Base-by-base conservation (phyloP, 2,329 filamentous ascomycete genomes). In the Sphaceloma murrayae region DNA sequence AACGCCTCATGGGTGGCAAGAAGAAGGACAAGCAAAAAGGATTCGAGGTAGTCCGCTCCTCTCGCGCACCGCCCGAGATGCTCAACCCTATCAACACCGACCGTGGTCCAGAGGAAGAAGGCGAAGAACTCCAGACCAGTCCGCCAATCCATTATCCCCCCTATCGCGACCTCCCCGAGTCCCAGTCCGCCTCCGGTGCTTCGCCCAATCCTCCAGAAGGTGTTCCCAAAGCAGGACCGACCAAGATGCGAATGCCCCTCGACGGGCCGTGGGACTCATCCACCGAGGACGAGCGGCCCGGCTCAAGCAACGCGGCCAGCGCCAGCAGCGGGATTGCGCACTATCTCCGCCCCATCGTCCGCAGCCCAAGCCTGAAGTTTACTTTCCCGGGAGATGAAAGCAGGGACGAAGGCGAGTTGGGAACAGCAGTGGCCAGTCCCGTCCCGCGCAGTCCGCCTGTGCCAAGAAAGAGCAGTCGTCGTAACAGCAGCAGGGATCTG, bases 1-100 rank as follows among this genome's bases (percentile, higher is more conserved):
- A 85, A 53, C 75, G 73, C 43, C 59, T 94, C 4, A 75, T 94
- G 47, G 80, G 80, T 9, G 83, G 82, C 11, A 94, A 93, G 65
- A 86, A 80, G 5, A 95, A 94, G 58, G 89, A 95, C 52, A 94
- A 93, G 63, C 81, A 82, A 52, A 96, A 96, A 63, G 91, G 91
- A 0, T 98, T 98, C 53, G 91, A 96, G 61, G 91, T 98, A 4
- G 89, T 98, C 11, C 72, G 91, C 56, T 95, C 88, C 59, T 77
- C 86, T 5, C 77, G 88, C 45, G 87, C 91, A 68, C 87, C 87
- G 7, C 40, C 40, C 9, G 14, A 33, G 8, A 27, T 36, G 31
- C 30, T 45, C 9, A 29, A 40, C 13, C 36, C 36, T 5, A 40
- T 40, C 36, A 40, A 40, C 16, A 34, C 22, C 13, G 81, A 83